These are phyloP conservation scores for Boletellus ananiceps DNA, from an alignment of 768 basidiomycete species.

Conservation along the genomic window DNA sequence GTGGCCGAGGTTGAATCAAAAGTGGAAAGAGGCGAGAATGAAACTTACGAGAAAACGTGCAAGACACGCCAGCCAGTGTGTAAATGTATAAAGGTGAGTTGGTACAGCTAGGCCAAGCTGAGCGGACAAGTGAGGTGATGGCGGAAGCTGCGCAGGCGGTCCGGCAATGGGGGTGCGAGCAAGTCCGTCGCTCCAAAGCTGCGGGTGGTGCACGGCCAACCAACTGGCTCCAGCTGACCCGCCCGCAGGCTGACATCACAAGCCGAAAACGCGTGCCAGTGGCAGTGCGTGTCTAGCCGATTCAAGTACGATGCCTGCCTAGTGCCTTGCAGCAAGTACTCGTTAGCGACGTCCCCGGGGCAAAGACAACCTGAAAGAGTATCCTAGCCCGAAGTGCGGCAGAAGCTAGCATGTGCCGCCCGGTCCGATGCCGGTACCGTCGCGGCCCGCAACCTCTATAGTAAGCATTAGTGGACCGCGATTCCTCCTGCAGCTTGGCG, in stretches of 20 bases:
- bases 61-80: conserved; percentile 25
- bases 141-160: conserved; percentile 9
- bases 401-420: not conserved
- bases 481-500: not conserved
- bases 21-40: conserved; percentile 24
- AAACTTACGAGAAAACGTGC: conserved; percentile 32
- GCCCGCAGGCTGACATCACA: conserved; percentile 26
- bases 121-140: conserved; percentile 7
- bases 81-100: conserved; percentile 5
- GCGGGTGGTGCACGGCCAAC: conserved; percentile 8
- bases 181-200: conserved; percentile 10
- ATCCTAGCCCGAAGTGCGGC: too few species aligned
- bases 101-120: conserved; percentile 7
- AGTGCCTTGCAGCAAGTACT: not conserved
- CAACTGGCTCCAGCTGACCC: conserved; percentile 1
- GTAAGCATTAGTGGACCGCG: not conserved
- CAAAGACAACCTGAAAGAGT: too few species aligned
- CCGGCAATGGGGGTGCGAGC: not conserved
- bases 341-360: too few species aligned
- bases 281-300: conserved; percentile 18
- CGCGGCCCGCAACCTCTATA: conserved; percentile 5
- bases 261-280: conserved; percentile 19
- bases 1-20: conserved; percentile 28
- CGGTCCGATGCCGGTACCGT: not conserved
- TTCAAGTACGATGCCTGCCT: not conserved